Base-by-base conservation (phyloP, 352 stramenopile species). In the Phytophthora pisi region DNA sequence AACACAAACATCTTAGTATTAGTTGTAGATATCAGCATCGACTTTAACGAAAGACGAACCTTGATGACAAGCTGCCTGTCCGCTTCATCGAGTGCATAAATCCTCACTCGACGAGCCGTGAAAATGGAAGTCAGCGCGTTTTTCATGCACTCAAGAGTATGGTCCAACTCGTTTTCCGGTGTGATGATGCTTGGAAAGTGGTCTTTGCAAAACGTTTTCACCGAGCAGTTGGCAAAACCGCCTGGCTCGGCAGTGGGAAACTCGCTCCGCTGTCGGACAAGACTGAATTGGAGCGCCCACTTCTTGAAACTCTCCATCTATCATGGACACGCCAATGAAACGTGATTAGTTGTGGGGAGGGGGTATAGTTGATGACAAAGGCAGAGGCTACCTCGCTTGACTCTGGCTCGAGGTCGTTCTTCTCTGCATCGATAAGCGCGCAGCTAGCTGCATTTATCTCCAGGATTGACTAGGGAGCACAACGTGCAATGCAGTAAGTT, bases 221-320 rank as follows among this genome's bases (percentile, higher is more conserved):
- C 68, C 0, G 86, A 88, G 66, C 70, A 81, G 23, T 81, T 87
- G 0, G 86, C 81, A 28, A 89, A 74, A 4, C 80, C 81, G 28
- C 72, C 79, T 4, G 70, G 57, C 7, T 77, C 64, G 4, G 73
- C 56, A 11, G 70, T 75, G 18, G 77, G 72, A 24, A 74, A 67
- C 54, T 77, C 66, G 46, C 66, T 67, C 53, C 81, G 78, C 11
- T 87, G 73, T 1, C 55, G 75, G 1, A 84, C 70, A 1, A 89
- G 52, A 42, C 74, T 78, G 62, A 89, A 92, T 53, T 91, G 83
- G 15, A 91, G 64, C 0, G 86, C 77, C 82, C 86, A 94, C 45
- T 82, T 80, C 56, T 88, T 91, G 58, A 88, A 92, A 59, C 82
- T 94, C 51, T 89, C 82, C 13, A 78, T 85, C 81, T 88, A n/a